phyloP scores from a whole-genome alignment of 805 yeast genomes.

The Lipomyces orientalis region DNA sequence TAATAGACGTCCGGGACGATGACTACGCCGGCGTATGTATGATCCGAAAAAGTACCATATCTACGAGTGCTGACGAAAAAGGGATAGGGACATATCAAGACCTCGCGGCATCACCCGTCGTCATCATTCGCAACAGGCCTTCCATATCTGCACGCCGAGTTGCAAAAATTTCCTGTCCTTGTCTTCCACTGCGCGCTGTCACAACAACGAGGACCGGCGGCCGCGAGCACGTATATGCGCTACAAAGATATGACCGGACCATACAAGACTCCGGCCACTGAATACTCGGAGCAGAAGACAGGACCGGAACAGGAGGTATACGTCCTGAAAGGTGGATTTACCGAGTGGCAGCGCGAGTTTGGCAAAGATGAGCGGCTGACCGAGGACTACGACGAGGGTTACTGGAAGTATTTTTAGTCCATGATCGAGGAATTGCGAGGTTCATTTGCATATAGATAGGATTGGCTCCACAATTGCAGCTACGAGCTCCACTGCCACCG shows the following conservation, averaged over 20 bases:
- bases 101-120: constrained; percentile 63
- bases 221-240: constrained; percentile 69
- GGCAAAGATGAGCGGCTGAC: constrained; percentile 72
- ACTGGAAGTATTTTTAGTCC: constrained; percentile 40
- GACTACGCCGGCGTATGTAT: constrained; percentile 72
- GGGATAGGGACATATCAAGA: constrained; percentile 62
- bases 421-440: neutral
- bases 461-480: neutral
- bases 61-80: neutral
- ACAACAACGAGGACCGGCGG: constrained; percentile 89
- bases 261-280: constrained; percentile 32
- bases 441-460: neutral
- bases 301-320: constrained; percentile 56
- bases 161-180: constrained; percentile 54
- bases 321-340: constrained; percentile 85
- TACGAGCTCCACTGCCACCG: no score
- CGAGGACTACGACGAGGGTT: constrained; percentile 58
- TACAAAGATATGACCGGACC: constrained; percentile 44
- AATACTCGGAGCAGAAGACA: constrained; percentile 40
- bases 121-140: constrained; percentile 50
- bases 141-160: constrained; percentile 47
- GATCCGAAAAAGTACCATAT: constrained; percentile 5
- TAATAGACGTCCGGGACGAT: constrained; percentile 85
- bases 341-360: constrained; percentile 76
- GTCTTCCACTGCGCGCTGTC: constrained; percentile 91